Evolutionary conservation across 2,329 filamentous ascomycete species (phyloP).

Genomic region (Botrytis byssoidea): DNA sequence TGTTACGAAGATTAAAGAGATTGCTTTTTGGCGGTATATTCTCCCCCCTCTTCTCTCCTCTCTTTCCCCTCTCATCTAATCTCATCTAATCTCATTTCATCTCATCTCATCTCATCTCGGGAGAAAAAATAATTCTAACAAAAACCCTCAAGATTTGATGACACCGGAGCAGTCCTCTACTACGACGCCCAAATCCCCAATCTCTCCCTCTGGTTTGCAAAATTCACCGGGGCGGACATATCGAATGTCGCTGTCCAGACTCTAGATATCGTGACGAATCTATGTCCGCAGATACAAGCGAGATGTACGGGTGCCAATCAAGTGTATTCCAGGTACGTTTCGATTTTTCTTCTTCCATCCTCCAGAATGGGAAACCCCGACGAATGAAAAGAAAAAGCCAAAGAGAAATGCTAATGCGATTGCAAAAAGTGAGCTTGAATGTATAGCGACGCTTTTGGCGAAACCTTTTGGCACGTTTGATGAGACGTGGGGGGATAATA

Average conservation of each 20-base stretch:
- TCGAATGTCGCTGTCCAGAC: neutral
- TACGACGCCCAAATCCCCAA: slow-evolving; percentile 48
- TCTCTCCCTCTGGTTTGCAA: slow-evolving; percentile 40
- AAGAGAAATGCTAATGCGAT: neutral
- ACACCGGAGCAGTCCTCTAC: slow-evolving; percentile 43
- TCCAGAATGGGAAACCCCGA: neutral
- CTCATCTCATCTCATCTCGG: too few relatives aligned
- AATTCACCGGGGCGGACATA: neutral
- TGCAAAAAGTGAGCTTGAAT: neutral
- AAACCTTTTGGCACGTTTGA: slow-evolving; percentile 44
- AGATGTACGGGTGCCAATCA: neutral
- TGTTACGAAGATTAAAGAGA: slow-evolving; percentile 41
- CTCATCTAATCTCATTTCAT: too few relatives aligned
- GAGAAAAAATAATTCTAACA: too few relatives aligned
- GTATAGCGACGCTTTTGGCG: neutral
- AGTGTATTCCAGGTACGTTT: neutral
- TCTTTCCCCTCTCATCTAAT: too few relatives aligned
- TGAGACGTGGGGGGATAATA: slow-evolving; percentile 46
- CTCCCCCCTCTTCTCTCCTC: too few relatives aligned
- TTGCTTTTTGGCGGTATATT: slow-evolving; percentile 43
- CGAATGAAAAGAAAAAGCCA: neutral
- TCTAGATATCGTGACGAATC: slow-evolving; percentile 34
- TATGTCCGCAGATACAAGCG: slow-evolving; percentile 37
- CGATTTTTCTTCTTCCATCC: neutral
- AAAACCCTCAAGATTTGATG: slow-evolving; percentile 41